Base-by-base conservation (phyloP, 2,329 filamentous ascomycete genomes). In the Pseudogymnoascus sp. region DNA sequence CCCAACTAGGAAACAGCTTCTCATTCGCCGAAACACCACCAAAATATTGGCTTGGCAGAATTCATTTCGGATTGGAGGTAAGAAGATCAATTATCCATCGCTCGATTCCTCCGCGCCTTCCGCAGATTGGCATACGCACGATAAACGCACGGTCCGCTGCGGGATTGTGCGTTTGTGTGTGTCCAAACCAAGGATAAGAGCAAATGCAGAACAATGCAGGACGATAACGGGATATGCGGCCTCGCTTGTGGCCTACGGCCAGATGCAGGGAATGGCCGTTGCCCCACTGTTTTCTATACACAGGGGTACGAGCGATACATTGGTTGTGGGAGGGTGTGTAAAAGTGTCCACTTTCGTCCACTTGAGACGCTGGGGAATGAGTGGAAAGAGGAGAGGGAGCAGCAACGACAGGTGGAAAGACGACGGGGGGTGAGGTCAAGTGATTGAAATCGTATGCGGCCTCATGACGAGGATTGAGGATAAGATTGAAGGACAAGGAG, bases 391-490 rank as follows among this genome's bases (percentile, higher is more conserved):
- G 68, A 90, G 76, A 73, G 80, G 80, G 73, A 89, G 86, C 63
- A 92, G 79, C 69, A 83, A 80, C 66, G 81, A 80, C 69, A 87
- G 80, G 76, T 87, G 83, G 66, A 91, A 70, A 67, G 53, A 62
- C 70, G 23, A 73, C 67, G 74, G 70, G 71, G 67, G 69, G 62
- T 40, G 15, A 67, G 68, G 81, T 86, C 83, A 86, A 85, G 83
- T 86, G 83, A 86, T 77, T 76, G 76, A 74, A 78, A 79, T 72
- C 70, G 72, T 74, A 85, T 85, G 83, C 83, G 82, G 79, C 75
- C 74, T 71, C 68, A 70, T 65, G 66, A 65, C 65, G 53, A 17
- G 62, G 62, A n/a, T 36, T 36, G 44, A 35, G 44, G 57, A 28
- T 62, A 19, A 36, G 65, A 66, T 66, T 65, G 67, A 68, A 65